Conservation (phyloP, 495 filamentous ascomycete species). For the Penicillium silybi region DNA sequence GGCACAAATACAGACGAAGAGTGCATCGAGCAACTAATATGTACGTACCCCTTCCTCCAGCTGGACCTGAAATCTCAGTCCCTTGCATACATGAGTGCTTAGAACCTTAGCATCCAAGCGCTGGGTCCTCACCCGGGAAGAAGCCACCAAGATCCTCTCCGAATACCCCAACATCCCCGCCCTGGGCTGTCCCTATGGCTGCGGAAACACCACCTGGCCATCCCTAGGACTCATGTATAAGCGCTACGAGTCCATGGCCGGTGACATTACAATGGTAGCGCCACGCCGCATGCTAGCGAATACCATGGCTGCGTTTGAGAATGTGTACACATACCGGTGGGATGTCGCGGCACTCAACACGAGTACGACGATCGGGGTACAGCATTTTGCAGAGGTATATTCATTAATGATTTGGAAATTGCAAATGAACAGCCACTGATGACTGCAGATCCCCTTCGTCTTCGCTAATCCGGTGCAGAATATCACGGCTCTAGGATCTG, state of each 20-base stretch:
- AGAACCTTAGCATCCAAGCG: conserved; percentile 41
- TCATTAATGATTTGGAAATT: neutral
- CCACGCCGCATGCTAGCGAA: conserved; percentile 50
- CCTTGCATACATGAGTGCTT: too few species aligned
- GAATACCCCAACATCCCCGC: conserved; percentile 43
- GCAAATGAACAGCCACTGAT: neutral
- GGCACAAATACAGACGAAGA: conserved; percentile 42
- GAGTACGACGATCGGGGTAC: conserved; percentile 28
- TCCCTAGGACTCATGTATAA: conserved; percentile 47
- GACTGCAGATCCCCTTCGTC: conserved; percentile 29
- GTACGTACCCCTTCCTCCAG: conserved; percentile 12
- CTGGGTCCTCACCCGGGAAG: conserved; percentile 27
- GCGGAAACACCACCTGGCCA: conserved; percentile 44
- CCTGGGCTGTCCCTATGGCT: conserved; percentile 46
- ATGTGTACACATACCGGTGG: conserved; percentile 58
- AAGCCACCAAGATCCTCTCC: conserved; percentile 27
- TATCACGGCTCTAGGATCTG: conserved; percentile 28
- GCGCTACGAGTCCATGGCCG: conserved; percentile 49
- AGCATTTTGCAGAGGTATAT: conserved; percentile 35
- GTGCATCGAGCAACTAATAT: conserved; percentile 38
- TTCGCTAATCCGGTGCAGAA: conserved; percentile 50
- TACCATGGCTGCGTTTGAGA: conserved; percentile 37
- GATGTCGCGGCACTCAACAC: conserved; percentile 32
- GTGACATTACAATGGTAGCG: conserved; percentile 53
- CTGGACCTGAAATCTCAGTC: too few species aligned